These are phyloP conservation scores for Naematelia encephala DNA, from an alignment of 768 basidiomycete genomes.

Conservation along the genomic window DNA sequence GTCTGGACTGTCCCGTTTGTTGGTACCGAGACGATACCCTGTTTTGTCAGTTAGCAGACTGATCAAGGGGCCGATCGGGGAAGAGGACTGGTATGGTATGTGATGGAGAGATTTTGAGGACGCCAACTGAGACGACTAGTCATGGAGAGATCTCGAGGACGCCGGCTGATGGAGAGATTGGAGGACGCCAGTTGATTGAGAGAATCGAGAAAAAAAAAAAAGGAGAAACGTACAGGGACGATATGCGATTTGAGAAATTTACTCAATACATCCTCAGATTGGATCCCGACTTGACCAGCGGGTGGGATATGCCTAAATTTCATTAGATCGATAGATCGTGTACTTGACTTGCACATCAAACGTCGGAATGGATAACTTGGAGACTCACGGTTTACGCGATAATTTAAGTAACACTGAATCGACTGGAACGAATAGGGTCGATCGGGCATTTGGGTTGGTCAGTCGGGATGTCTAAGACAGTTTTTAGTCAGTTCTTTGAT, in stretches of 20 bases:
- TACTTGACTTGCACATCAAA: background rate
- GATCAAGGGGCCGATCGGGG: too few relatives aligned
- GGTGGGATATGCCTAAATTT: background rate
- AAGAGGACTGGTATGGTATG: too few relatives aligned
- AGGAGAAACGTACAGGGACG: background rate
- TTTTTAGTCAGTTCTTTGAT: too few relatives aligned
- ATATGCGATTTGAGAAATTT: background rate
- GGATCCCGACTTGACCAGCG: background rate
- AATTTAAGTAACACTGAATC: constrained; percentile 85
- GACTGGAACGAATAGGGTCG: constrained; percentile 73
- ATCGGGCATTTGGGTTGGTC: constrained; percentile 1
- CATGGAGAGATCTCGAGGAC: background rate
- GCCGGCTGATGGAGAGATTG: background rate
- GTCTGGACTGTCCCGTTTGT: constrained; percentile 17
- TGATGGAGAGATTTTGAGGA: too few relatives aligned
- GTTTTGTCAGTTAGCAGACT: background rate
- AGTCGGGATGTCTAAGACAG: background rate
- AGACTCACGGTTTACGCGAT: constrained; percentile 72
- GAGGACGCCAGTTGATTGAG: background rate
- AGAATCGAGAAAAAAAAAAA: too few relatives aligned
- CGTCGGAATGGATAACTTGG: background rate
- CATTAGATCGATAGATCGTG: background rate
- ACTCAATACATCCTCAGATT: background rate
- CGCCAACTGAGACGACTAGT: background rate
- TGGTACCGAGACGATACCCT: constrained; percentile 25